Percentiles rank a stretch among this genome's conserved stretches.
Conservation (phyloP, 2,329 filamentous ascomycete species). For the Sporothrix inflata region DNA sequence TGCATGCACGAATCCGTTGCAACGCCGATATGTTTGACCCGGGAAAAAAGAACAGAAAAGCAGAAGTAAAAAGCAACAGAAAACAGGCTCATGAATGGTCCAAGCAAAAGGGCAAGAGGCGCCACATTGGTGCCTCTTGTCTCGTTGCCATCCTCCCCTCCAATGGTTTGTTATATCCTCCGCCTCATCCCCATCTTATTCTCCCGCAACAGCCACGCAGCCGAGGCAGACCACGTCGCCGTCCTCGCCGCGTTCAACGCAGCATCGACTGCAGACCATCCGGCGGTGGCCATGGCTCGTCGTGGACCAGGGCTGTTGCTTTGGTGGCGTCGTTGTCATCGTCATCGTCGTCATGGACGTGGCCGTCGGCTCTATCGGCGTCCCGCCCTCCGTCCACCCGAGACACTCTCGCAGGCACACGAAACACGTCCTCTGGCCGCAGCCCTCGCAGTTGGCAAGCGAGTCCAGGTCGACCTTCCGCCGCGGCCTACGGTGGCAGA, state of each 20-base stretch:
- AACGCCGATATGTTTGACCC: constrained; percentile 1
- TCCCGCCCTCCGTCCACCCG: constrained; percentile 47
- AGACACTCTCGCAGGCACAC: constrained; percentile 69
- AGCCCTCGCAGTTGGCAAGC: constrained; percentile 66
- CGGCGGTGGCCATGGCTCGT: constrained; percentile 50
- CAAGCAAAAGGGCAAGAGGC: not conserved
- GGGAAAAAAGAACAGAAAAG: not conserved
- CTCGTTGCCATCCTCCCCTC: not conserved
- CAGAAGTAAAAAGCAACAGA: not conserved
- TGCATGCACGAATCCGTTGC: not conserved
- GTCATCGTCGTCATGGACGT: constrained; percentile 21
- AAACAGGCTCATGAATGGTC: not conserved
- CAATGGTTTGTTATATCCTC: not conserved
- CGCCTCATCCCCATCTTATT: not conserved
- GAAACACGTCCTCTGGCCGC: constrained; percentile 65
- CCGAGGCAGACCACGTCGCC: constrained; percentile 70
- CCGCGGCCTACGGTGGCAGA: constrained; percentile 67
- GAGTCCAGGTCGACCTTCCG: constrained; percentile 68
- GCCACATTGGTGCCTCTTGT: not conserved
- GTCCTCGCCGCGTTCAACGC: constrained; percentile 65
- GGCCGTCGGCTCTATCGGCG: constrained; percentile 20
- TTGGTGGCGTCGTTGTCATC: constrained; percentile 16
- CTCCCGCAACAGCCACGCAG: constrained; percentile 49
- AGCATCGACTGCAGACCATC: constrained; percentile 69
- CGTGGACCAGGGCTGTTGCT: constrained; percentile 41